These are phyloP conservation scores for Fusarium proliferatum DNA, from an alignment of 2,329 filamentous ascomycete genomes.

Conservation along the genomic window DNA sequence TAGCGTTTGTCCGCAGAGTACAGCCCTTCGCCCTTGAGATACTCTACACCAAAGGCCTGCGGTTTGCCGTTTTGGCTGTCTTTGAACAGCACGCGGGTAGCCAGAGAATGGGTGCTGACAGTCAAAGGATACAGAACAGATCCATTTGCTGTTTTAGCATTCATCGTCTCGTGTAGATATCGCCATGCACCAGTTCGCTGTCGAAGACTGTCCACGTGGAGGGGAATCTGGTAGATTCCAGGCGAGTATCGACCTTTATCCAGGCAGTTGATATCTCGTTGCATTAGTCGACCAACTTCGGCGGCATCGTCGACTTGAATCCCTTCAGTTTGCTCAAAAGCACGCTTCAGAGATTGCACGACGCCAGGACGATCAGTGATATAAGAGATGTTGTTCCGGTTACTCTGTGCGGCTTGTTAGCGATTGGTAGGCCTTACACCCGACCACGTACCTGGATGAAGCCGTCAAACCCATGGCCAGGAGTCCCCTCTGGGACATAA, in stretches of 20 bases:
- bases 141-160: slow-evolving; percentile 30
- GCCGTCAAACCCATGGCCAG: slow-evolving; percentile 56
- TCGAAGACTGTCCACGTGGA: slow-evolving; percentile 37
- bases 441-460: slow-evolving; percentile 45
- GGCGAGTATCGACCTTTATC: slow-evolving; percentile 42
- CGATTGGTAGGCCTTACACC: fast-evolving
- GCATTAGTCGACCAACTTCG: slow-evolving; percentile 43
- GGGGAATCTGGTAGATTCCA: slow-evolving; percentile 47
- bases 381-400: slow-evolving; percentile 36
- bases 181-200: slow-evolving; percentile 22
- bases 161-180: slow-evolving; percentile 42
- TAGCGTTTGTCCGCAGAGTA: slow-evolving; percentile 54
- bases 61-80: not conserved
- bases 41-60: slow-evolving; percentile 46
- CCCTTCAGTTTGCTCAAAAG: slow-evolving; percentile 20
- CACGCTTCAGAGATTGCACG: slow-evolving; percentile 7
- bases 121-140: slow-evolving; percentile 55
- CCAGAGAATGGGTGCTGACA: slow-evolving; percentile 50
- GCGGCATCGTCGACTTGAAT: slow-evolving; percentile 33
- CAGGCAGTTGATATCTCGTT: slow-evolving; percentile 46
- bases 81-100: slow-evolving; percentile 52
- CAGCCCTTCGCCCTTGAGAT: slow-evolving; percentile 52
- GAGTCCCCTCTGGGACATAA: slow-evolving; percentile 49
- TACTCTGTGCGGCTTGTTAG: slow-evolving; percentile 17
- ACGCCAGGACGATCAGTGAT: slow-evolving; percentile 23